Conservation (phyloP, 306 rosid species). For the Coriaria nepalensis region DNA sequence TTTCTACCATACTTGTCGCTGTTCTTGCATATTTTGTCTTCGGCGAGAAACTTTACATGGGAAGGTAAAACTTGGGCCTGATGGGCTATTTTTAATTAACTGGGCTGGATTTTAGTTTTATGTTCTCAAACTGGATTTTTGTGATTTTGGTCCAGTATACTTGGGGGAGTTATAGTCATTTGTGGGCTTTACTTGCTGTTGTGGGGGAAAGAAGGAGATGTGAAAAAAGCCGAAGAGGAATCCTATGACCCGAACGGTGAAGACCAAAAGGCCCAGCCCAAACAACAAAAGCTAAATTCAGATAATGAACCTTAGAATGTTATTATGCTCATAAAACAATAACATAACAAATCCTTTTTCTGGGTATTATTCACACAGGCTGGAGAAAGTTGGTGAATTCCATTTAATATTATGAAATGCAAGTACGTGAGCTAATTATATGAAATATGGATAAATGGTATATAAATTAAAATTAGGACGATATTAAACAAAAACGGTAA, state of each 20-base stretch:
- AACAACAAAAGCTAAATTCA: too few relatives aligned
- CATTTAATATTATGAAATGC: too few relatives aligned
- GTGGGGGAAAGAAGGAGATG: slow-evolving; percentile 72
- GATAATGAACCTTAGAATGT: slow-evolving; percentile 6
- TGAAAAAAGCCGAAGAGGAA: slow-evolving; percentile 22
- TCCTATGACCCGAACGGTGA: slow-evolving; percentile 6
- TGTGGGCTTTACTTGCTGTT: slow-evolving; percentile 55
- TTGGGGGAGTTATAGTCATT: slow-evolving; percentile 52
- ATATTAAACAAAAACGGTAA: too few relatives aligned
- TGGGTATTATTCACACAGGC: too few relatives aligned
- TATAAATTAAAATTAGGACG: too few relatives aligned
- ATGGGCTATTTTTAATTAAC: too few relatives aligned
- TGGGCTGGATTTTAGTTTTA: background rate
- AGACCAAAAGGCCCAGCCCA: too few relatives aligned
- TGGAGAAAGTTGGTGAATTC: too few relatives aligned
- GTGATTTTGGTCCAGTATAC: slow-evolving; percentile 33
- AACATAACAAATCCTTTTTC: too few relatives aligned
- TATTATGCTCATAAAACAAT: background rate
- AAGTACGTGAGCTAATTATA: too few relatives aligned
- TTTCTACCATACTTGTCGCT: slow-evolving; percentile 49
- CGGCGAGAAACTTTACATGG: slow-evolving; percentile 63
- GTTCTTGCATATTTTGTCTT: slow-evolving; percentile 58
- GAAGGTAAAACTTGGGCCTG: slow-evolving; percentile 34
- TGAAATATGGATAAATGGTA: too few relatives aligned
- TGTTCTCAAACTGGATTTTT: background rate